Evolutionary conservation across 2,329 filamentous ascomycete species (phyloP).

Genomic region (Penicillium verrucosum): DNA sequence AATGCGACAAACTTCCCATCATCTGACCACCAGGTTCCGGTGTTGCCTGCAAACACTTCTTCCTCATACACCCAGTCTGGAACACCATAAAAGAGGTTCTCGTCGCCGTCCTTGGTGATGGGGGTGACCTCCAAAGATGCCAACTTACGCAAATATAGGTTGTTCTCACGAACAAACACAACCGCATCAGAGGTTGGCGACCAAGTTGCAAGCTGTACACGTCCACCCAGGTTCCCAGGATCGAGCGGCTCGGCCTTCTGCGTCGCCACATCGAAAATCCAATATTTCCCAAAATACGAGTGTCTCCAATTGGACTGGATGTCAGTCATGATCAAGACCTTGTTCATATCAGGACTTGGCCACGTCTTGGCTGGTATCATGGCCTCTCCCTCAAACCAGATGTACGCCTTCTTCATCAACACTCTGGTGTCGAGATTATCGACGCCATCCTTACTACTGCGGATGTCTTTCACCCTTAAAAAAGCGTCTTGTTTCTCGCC

Average conservation of each 20-base stretch:
- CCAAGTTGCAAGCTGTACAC: constrained; percentile 83
- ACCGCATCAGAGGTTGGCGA: constrained; percentile 82
- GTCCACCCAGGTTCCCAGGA: constrained; percentile 60
- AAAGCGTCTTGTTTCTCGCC: constrained; percentile 62
- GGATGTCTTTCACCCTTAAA: constrained; percentile 82
- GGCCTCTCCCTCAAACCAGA: constrained; percentile 57
- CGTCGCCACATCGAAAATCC: constrained; percentile 82
- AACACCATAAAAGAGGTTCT: constrained; percentile 88
- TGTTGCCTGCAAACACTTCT: constrained; percentile 75
- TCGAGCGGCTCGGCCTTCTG: constrained; percentile 77
- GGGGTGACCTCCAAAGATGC: constrained; percentile 59
- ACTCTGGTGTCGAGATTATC: constrained; percentile 57
- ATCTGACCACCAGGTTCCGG: constrained; percentile 91
- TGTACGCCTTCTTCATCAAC: constrained; percentile 68
- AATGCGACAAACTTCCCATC: constrained; percentile 90
- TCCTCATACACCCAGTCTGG: constrained; percentile 97
- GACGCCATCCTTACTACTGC: constrained; percentile 49
- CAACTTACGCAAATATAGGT: constrained; percentile 75
- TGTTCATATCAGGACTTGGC: constrained; percentile 80
- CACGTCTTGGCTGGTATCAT: constrained; percentile 61
- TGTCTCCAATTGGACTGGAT: constrained; percentile 79
- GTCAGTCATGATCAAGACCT: constrained; percentile 77
- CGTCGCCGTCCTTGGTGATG: constrained; percentile 82
- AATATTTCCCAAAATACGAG: constrained; percentile 82
- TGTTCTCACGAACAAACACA: constrained; percentile 87